phyloP scores from a whole-genome alignment of 2,329 filamentous ascomycete genomes.

The Colletotrichum lindemuthianum region DNA sequence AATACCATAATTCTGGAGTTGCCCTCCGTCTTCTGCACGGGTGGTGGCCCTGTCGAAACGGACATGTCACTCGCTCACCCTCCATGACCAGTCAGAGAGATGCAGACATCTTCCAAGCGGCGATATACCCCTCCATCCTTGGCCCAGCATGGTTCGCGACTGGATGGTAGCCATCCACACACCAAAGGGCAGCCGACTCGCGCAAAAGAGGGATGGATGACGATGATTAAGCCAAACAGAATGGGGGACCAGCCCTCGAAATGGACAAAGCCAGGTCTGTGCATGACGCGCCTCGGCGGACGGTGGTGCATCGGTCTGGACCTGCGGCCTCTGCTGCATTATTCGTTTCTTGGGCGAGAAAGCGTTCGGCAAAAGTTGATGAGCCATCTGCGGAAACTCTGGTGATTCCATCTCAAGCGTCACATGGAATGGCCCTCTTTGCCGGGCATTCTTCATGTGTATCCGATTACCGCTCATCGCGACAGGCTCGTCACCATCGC shows the following conservation, averaged over 20 bases:
- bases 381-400: slow-evolving; percentile 16
- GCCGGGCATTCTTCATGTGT: too few relatives aligned
- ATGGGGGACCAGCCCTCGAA: not conserved
- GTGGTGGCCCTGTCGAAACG: slow-evolving; percentile 32
- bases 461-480: too few relatives aligned
- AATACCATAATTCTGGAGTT: slow-evolving; percentile 18
- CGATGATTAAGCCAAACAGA: slow-evolving; percentile 13
- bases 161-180: slow-evolving; percentile 8
- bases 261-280: slow-evolving; percentile 26
- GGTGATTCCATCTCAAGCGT: slow-evolving; percentile 20
- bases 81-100: slow-evolving; percentile 27
- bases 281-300: slow-evolving; percentile 29
- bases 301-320: slow-evolving; percentile 4
- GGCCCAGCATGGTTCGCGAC: slow-evolving; percentile 18
- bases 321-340: not conserved
- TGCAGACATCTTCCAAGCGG: slow-evolving; percentile 20
- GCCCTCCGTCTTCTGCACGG: slow-evolving; percentile 10
- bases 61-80: slow-evolving; percentile 24
- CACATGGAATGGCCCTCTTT: not conserved
- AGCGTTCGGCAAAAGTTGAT: not conserved
- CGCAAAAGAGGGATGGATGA: slow-evolving; percentile 4
- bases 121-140: not conserved
- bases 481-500: too few relatives aligned
- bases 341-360: not conserved
- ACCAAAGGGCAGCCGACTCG: slow-evolving; percentile 5